Conservation (phyloP, 2,329 filamentous ascomycete species). For the Trichoderma sp. region DNA sequence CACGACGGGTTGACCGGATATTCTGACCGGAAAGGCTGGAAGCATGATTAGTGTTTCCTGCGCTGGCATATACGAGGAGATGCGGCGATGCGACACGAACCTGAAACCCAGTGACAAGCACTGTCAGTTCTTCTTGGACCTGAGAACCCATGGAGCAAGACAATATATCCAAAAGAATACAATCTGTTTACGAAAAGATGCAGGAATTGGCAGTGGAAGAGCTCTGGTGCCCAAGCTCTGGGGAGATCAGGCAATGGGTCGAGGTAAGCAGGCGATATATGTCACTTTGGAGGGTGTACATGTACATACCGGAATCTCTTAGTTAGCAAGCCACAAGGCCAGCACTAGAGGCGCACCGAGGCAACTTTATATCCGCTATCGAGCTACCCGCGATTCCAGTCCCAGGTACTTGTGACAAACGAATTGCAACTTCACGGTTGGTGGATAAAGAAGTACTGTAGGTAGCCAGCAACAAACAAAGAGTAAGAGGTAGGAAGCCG, state of each 20-base stretch:
- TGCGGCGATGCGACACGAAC: conserved; percentile 33
- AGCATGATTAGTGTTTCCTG: not conserved
- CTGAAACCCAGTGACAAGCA: conserved; percentile 60
- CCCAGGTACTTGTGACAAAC: not conserved
- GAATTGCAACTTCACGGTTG: not conserved
- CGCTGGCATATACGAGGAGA: not conserved
- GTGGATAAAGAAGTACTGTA: too few species aligned
- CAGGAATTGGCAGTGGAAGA: not conserved
- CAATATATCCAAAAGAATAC: not conserved
- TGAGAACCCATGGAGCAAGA: conserved; percentile 36
- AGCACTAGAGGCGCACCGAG: not conserved
- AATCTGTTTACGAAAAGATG: not conserved
- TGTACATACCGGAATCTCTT: not conserved
- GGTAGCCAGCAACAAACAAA: not conserved
- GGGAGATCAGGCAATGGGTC: not conserved
- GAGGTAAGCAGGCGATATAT: not conserved
- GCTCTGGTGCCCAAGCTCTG: not conserved
- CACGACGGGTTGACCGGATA: conserved; percentile 76
- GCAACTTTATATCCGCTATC: not conserved
- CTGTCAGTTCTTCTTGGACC: conserved; percentile 49
- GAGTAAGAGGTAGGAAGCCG: too few species aligned
- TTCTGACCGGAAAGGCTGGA: conserved; percentile 70
- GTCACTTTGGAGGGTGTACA: not conserved
- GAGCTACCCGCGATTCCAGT: not conserved
- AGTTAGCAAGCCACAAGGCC: not conserved